Base-by-base conservation (phyloP, 352 stramenopile genomes). In the Pythium biforme region DNA sequence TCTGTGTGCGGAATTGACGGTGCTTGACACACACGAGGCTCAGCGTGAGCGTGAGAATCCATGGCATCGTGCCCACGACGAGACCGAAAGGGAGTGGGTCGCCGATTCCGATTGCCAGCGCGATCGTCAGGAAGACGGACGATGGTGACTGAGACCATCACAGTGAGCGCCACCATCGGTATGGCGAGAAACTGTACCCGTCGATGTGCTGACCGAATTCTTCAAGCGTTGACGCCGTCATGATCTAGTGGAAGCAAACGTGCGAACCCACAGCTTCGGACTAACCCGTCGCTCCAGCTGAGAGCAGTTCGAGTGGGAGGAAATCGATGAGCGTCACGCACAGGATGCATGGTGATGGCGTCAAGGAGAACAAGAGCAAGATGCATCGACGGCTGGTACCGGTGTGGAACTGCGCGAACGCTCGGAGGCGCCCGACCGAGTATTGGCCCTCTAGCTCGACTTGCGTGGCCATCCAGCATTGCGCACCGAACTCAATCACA, bases 381-480 rank as follows among this genome's bases (percentile, higher is more conserved):
- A 58, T 55, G n/a, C 62, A 55, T 3, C 34, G 15, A 33, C 31
- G 22, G n/a, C 55, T 61, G 7, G 62, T 56, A 23, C 20, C 25
- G 2, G 6, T 1, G 25, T 59, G 41, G 33, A 61, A 69, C 11
- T 50, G 9, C 15, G 10, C 27, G 22, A 69, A 59, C n/a, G 17
- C 15, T 17, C 41, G 49, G 4, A 69, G 45, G 20, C 61, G 55
- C 22, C 14, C 12, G 26, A 39, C n/a, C 20, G 55, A 51, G 49
- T 69, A 69, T 17, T 69, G 55, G 27, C 62, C 62, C 2, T 69
- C 55, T 0, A 69, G 55, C n/a, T 69, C 62, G 20, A 69, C 62
- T 29, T 69, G 62, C 19, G 50, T 33, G 15, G 62, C 31, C 25
- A 31, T 12, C 62, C 62, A 69, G 46, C 40, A 58, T 11, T 23